Conservation (phyloP, 108 stramenopile genomes). For the Cyclotella choctawhatcheeana region DNA sequence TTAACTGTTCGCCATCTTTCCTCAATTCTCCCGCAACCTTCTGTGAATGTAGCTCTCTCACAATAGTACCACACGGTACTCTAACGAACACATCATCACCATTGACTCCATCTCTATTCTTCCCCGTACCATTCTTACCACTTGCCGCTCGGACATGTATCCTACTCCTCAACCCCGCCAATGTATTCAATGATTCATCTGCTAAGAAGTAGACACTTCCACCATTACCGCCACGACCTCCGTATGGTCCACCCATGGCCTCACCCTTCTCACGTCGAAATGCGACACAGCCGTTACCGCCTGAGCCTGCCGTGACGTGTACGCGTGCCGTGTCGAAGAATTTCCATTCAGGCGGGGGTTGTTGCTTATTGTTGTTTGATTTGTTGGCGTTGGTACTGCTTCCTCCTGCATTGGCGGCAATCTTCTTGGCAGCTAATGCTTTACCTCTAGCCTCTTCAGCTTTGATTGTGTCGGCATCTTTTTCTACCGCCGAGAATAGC, state of each 20-base stretch:
- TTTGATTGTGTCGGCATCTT: slow-evolving; percentile 14
- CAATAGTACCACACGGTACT: slow-evolving; percentile 95
- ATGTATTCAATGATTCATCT: slow-evolving; percentile 86
- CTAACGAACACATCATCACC: slow-evolving; percentile 74
- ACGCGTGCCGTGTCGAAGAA: slow-evolving; percentile 91
- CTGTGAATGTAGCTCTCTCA: slow-evolving; percentile 86
- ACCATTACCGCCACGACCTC: slow-evolving; percentile 90
- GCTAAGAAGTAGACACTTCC: slow-evolving; percentile 85
- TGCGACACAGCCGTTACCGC: slow-evolving; percentile 95
- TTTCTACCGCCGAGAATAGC: not conserved
- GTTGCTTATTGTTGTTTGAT: slow-evolving; percentile 3
- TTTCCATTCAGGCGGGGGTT: slow-evolving; percentile 77
- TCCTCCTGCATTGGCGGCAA: too few species aligned
- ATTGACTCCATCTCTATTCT: slow-evolving; percentile 74
- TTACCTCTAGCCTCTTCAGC: slow-evolving; percentile 10
- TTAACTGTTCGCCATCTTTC: slow-evolving; percentile 72
- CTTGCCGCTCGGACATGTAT: slow-evolving; percentile 81
- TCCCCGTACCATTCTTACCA: slow-evolving; percentile 90
- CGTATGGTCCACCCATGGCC: slow-evolving; percentile 91
- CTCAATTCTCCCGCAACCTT: slow-evolving; percentile 90
- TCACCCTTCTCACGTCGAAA: slow-evolving; percentile 93
- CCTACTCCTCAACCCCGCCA: slow-evolving; percentile 78
- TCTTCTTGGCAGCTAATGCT: not conserved
- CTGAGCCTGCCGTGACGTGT: slow-evolving; percentile 91
- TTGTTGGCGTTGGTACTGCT: not conserved